Conservation (phyloP, 371 early-diverging fungal species). For the Paramicrosporidium saccamoebae region DNA sequence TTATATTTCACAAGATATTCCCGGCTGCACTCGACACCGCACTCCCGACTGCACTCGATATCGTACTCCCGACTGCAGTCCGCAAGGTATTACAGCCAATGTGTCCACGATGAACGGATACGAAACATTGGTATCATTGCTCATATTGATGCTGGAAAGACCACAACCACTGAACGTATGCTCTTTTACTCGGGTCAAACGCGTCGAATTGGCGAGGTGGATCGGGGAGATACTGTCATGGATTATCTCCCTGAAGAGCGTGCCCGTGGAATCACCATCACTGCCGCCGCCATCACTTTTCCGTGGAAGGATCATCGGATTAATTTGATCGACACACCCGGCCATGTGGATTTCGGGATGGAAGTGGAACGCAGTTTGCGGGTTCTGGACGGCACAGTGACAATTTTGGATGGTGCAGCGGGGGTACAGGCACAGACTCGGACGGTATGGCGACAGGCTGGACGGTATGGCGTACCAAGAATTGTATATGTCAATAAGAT, state of each 20-base stretch:
- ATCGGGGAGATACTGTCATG: constrained; percentile 69
- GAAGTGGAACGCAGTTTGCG: constrained; percentile 74
- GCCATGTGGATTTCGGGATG: constrained; percentile 81
- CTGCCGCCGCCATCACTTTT: constrained; percentile 72
- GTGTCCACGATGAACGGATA: constrained; percentile 18
- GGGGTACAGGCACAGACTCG: constrained; percentile 93
- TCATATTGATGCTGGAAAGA: constrained; percentile 89
- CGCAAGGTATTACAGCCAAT: no score
- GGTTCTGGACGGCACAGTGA: constrained; percentile 72
- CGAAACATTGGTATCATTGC: constrained; percentile 87
- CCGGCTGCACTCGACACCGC: no score
- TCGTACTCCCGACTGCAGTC: no score
- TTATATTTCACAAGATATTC: no score
- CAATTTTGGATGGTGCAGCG: constrained; percentile 60
- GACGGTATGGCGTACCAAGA: constrained; percentile 40
- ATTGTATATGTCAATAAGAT: constrained; percentile 76
- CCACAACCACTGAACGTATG: constrained; percentile 90
- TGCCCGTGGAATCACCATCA: constrained; percentile 78
- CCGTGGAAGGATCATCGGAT: constrained; percentile 48
- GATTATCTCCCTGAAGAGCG: constrained; percentile 66
- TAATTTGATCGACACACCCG: constrained; percentile 83
- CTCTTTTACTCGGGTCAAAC: constrained; percentile 72
- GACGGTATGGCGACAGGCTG: constrained; percentile 68
- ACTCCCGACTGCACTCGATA: no score
- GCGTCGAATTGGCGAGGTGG: constrained; percentile 50